Percentiles rank a stretch among this genome's conserved stretches.
Conservation (phyloP, 1,284 basidiomycete genomes). For the Sutorius eximius region DNA sequence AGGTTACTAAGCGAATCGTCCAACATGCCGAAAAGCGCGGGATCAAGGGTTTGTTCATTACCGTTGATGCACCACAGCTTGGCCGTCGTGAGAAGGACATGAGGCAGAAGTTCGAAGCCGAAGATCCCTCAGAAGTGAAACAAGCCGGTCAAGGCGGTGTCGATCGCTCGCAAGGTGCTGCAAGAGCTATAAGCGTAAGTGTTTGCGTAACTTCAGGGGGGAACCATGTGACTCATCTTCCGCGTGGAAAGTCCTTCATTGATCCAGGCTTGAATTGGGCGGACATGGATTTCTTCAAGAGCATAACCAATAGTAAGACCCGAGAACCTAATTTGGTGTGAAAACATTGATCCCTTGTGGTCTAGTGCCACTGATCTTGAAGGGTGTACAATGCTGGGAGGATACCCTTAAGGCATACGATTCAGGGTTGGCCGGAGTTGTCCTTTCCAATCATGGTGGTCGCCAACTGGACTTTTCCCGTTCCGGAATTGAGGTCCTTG, state of each 20-base stretch:
- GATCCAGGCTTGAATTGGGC: slow-evolving; percentile 88
- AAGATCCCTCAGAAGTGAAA: slow-evolving; percentile 71
- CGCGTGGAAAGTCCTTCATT: slow-evolving; percentile 78
- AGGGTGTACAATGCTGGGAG: slow-evolving; percentile 94
- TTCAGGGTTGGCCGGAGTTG: slow-evolving; percentile 77
- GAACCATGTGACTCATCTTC: neutral
- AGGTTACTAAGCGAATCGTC: slow-evolving; percentile 79
- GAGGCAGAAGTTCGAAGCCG: slow-evolving; percentile 92
- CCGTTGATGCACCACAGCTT: slow-evolving; percentile 91
- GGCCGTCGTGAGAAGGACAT: slow-evolving; percentile 93
- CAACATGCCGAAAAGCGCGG: slow-evolving; percentile 83
- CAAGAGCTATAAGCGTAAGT: slow-evolving; percentile 87
- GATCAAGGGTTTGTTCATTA: slow-evolving; percentile 86
- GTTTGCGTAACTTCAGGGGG: neutral
- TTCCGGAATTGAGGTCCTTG: slow-evolving; percentile 87
- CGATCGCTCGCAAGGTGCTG: slow-evolving; percentile 88
- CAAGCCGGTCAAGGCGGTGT: slow-evolving; percentile 59
- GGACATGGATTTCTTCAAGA: slow-evolving; percentile 86
- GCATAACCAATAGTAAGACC: slow-evolving; percentile 77
- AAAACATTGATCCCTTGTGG: neutral
- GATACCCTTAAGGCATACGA: slow-evolving; percentile 91
- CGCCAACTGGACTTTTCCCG: slow-evolving; percentile 91
- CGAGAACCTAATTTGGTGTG: neutral
- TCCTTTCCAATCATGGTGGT: slow-evolving; percentile 91
- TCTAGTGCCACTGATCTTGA: slow-evolving; percentile 86